Conservation (phyloP, 148 eudicot species). For the Vaccinium myrtillus region DNA sequence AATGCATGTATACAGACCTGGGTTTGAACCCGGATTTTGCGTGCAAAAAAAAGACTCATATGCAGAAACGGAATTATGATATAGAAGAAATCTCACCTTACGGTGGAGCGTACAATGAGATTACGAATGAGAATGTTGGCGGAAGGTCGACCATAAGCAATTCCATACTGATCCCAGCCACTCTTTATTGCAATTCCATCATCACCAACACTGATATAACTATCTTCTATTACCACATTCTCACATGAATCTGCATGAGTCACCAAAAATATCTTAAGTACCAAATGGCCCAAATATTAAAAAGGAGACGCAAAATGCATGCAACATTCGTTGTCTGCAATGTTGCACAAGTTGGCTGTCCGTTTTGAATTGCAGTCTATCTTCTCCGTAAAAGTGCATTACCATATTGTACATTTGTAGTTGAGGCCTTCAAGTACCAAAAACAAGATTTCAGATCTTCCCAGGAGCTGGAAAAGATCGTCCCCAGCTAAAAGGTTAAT, state of each 20-base stretch:
- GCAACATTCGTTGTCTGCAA: not conserved
- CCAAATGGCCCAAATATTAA: not conserved
- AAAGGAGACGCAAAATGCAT: not conserved
- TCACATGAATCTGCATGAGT: slow-evolving; percentile 78
- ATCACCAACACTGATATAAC: slow-evolving; percentile 84
- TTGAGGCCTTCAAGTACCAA: not conserved
- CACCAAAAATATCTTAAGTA: not conserved
- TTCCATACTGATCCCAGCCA: slow-evolving; percentile 61
- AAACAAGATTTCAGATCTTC: not conserved
- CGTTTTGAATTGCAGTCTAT: not conserved
- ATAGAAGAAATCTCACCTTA: slow-evolving; percentile 58
- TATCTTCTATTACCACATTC: slow-evolving; percentile 87
- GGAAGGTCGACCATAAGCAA: slow-evolving; percentile 54
- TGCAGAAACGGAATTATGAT: slow-evolving; percentile 8
- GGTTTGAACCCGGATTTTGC: not conserved
- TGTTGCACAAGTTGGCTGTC: not conserved
- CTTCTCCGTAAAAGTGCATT: not conserved
- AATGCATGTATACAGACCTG: not conserved
- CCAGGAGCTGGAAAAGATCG: not conserved
- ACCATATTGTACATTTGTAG: not conserved
- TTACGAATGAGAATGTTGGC: slow-evolving; percentile 79
- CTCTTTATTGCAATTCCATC: slow-evolving; percentile 54
- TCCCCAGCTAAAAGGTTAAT: slow-evolving; percentile 9
- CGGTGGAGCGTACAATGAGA: slow-evolving; percentile 77
- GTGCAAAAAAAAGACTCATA: not conserved